Percentiles rank a stretch among this genome's conserved stretches.
phyloP scores from a whole-genome alignment of 1,284 basidiomycete genomes.

The Naganishia liquefaciens region DNA sequence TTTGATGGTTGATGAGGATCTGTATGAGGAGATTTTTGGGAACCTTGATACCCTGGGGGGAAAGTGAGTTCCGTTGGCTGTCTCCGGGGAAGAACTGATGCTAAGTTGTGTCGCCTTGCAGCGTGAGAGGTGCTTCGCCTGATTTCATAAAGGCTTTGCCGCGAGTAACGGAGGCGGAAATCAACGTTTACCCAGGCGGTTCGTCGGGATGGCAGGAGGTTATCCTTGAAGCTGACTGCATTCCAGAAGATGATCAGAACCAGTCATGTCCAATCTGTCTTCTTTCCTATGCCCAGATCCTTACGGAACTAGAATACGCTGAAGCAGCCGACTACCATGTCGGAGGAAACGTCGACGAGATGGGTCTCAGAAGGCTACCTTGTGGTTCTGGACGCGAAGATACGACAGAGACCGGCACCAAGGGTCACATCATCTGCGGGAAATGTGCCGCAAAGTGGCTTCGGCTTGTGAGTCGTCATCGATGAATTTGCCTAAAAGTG shows the following conservation, averaged over 20 bases:
- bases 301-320: conserved; percentile 35
- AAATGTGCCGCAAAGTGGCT: conserved; percentile 34
- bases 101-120: neutral
- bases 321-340: conserved; percentile 31
- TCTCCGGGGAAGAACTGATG: neutral
- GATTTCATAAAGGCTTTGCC: conserved; percentile 29
- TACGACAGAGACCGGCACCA: neutral
- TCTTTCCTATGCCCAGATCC: conserved; percentile 28
- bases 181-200: conserved; percentile 1
- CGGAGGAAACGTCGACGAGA: conserved; percentile 30
- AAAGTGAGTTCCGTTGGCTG: conserved; percentile 6
- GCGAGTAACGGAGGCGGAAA: conserved; percentile 15
- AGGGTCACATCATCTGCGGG: conserved; percentile 33
- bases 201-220: neutral
- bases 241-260: conserved; percentile 8
- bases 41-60: conserved; percentile 5
- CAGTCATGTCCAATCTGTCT: conserved; percentile 33
- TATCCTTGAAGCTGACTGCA: neutral
- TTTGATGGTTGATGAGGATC: conserved; percentile 30
- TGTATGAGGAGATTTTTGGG: conserved; percentile 32
- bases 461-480: conserved; percentile 21
- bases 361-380: conserved; percentile 31
- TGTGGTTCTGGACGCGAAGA: neutral
- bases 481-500: neutral
- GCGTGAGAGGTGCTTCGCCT: conserved; percentile 23